Base-by-base conservation (phyloP, 352 stramenopile species). In the Globisporangium apiculatum region DNA sequence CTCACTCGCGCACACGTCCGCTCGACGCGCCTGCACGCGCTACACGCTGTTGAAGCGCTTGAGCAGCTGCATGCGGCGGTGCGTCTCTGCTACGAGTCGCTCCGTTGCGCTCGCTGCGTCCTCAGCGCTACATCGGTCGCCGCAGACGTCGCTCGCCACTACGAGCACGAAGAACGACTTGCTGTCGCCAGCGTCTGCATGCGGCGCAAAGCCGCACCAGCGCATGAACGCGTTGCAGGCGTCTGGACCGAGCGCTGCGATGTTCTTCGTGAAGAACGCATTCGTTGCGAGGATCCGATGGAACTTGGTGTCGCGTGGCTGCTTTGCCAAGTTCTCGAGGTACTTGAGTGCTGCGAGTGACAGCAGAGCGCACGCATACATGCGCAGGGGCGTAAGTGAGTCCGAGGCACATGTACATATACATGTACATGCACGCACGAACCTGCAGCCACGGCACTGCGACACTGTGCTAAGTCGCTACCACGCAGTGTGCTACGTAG, bases 271-370 rank as follows among this genome's bases (percentile, higher is more conserved):
- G 42, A 94, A 94, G 47, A 76, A 92, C 37, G 76, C 79, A 65
- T 94, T 94, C 55, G 67, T 83, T 10, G 68, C 68, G 37, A 77
- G 80, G 57, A 94, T 91, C 48, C 73, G 72, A 50, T 88, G 77
- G 59, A 86, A 90, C 37, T 87, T 90, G 0, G 37, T 24, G 10
- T 94, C 79, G 6, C 66, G 46, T 6, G 82, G 80, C 8, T 83
- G 66, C 10, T 52, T 55, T 0, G 64, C 60, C n/a, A 94, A 76
- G 60, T 92, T 92, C 10, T 71, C 69, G 31, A 94, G 37, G 58
- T 92, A 94, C 5, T 77, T 76, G n/a, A 76, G 58, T 1, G 63
- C 72, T 86, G 17, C 45, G 54, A 7, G 38, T 60, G 37, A 48
- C 9, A 10, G 43, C 45, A 49, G 5, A 54, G 3, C 53, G 64